Evolutionary conservation across 108 stramenopile species (phyloP).

Genomic region (Seminavis robusta): DNA sequence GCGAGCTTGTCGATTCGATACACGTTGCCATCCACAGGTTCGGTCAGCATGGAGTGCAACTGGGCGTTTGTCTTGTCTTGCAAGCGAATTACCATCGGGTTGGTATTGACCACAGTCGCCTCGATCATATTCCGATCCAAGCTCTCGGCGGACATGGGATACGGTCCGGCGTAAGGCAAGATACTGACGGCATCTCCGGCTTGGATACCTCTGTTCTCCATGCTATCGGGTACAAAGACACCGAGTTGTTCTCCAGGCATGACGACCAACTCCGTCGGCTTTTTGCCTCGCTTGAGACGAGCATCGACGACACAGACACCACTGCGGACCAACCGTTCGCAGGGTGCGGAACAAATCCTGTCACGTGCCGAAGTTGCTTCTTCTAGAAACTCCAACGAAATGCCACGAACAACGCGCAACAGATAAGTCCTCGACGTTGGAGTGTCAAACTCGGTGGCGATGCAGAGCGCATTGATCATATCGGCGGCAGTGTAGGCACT

Average conservation of each 20-base stretch:
- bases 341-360: conserved; percentile 87
- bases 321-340: conserved; percentile 80
- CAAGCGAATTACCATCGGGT: conserved; percentile 79
- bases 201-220: conserved; percentile 88
- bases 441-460: conserved; percentile 86
- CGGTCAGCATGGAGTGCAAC: conserved; percentile 71
- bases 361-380: conserved; percentile 89
- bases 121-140: conserved; percentile 91
- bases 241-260: conserved; percentile 85
- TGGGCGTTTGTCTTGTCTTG: conserved; percentile 82
- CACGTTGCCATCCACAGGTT: conserved; percentile 73
- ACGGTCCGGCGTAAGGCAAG: conserved; percentile 88
- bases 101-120: conserved; percentile 80
- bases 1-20: conserved; percentile 92
- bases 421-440: conserved; percentile 85
- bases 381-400: conserved; percentile 87
- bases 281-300: conserved; percentile 74
- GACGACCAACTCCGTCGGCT: conserved; percentile 79
- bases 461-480: conserved; percentile 89
- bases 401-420: conserved; percentile 85
- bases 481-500: conserved; percentile 84
- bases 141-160: conserved; percentile 89
- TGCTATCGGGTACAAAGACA: conserved; percentile 85
- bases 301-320: conserved; percentile 90
- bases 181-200: conserved; percentile 90